phyloP scores from a whole-genome alignment of 2,329 filamentous ascomycete genomes.

The Graphiopsis chlorocephala region DNA sequence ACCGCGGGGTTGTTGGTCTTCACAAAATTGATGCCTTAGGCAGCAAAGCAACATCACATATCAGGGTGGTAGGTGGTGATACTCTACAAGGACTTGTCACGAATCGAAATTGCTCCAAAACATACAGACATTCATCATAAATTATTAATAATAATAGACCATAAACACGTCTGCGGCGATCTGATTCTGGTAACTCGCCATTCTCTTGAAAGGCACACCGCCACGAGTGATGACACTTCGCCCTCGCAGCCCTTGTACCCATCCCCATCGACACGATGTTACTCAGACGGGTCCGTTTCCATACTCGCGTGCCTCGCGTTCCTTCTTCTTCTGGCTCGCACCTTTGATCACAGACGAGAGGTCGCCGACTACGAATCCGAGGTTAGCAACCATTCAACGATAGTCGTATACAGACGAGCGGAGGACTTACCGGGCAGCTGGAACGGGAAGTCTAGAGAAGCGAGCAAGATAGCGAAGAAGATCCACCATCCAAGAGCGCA shows the following conservation, averaged over 20 bases:
- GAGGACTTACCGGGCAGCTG: conserved; percentile 42
- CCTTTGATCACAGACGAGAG: conserved; percentile 46
- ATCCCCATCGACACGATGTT: background rate
- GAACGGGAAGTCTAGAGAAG: conserved; percentile 53
- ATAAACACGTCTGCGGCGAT: background rate
- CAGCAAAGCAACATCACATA: background rate
- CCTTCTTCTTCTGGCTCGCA: conserved; percentile 37
- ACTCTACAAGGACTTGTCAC: background rate
- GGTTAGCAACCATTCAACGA: background rate
- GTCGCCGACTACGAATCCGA: conserved; percentile 39
- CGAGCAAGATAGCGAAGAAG: conserved; percentile 54
- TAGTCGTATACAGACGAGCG: background rate
- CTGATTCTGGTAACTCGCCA: background rate
- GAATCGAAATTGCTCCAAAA: background rate
- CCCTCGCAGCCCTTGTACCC: background rate
- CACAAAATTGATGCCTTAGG: background rate
- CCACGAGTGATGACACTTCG: background rate
- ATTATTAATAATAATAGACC: background rate
- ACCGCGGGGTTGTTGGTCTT: conserved; percentile 5
- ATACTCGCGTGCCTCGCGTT: background rate
- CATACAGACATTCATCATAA: background rate
- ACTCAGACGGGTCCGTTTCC: background rate
- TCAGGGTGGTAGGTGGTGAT: background rate
- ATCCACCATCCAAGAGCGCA: conserved; percentile 53
- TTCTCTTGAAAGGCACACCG: background rate